Percentiles rank a stretch among this genome's conserved stretches.
These are phyloP conservation scores for Backusella tuberculispora DNA, from an alignment of 192 early-diverging fungal genomes.

Conservation along the genomic window DNA sequence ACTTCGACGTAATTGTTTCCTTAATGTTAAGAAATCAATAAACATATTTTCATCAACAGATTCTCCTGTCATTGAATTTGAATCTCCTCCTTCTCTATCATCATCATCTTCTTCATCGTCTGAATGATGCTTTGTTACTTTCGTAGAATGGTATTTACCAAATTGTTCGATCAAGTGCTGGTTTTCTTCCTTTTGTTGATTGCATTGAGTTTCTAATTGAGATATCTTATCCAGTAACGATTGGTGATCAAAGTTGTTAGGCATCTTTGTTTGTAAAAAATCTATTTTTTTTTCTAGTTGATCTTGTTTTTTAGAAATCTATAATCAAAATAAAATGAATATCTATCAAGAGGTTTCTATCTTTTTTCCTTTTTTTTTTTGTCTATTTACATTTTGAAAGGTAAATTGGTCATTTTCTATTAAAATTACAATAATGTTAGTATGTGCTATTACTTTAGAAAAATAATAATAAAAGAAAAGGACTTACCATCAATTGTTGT, in stretches of 20 bases:
- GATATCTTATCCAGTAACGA: not conserved
- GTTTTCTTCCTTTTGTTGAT: not conserved
- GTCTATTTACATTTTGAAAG: not conserved
- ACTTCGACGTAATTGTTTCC: slow-evolving; percentile 34
- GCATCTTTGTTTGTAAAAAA: not conserved
- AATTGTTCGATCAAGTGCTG: not conserved
- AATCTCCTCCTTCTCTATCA: not conserved
- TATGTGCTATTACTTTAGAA: not conserved
- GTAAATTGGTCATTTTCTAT: not conserved
- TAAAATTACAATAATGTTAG: not conserved
- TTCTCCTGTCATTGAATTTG: not conserved
- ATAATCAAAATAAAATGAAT: not conserved
- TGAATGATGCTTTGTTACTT: not conserved
- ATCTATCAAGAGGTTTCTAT: not conserved
- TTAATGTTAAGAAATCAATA: slow-evolving; percentile 25
- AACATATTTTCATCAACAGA: not conserved
- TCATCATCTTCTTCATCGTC: slow-evolving; percentile 2
- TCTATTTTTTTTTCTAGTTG: not conserved
- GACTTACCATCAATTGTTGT: not conserved
- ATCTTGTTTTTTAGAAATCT: not conserved
- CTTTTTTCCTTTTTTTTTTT: not conserved
- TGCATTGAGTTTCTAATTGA: not conserved
- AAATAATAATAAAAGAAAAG: not conserved
- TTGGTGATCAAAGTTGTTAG: not conserved
- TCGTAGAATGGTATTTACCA: not conserved